These are phyloP conservation scores for Globisporangium radiosum DNA, from an alignment of 352 stramenopile species.

Conservation along the genomic window DNA sequence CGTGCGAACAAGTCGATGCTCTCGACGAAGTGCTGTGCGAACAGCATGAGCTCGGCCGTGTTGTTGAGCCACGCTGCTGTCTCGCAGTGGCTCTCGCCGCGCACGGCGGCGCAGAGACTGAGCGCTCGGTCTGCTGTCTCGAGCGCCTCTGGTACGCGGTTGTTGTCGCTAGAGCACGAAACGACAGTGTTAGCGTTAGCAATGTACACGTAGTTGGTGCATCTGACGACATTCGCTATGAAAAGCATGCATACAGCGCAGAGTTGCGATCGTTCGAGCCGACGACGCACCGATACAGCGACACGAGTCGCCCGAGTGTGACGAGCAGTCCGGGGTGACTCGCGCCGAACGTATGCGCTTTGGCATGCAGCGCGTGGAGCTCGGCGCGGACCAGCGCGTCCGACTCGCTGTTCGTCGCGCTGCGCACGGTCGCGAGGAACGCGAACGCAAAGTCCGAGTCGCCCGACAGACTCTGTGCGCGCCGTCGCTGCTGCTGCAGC, in stretches of 20 bases:
- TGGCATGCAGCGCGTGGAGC: conserved; percentile 47
- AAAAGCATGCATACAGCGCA: too few relatives aligned
- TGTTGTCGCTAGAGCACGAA: conserved; percentile 10
- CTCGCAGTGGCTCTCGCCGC: conserved; percentile 22
- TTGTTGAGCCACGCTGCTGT: conserved; percentile 46
- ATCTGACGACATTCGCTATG: too few relatives aligned
- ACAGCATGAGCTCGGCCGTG: conserved; percentile 31
- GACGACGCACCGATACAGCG: conserved; percentile 26
- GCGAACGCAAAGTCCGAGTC: conserved; percentile 3
- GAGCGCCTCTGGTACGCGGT: conserved; percentile 23
- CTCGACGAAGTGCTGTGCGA: conserved; percentile 20
- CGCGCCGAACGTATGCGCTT: conserved; percentile 30
- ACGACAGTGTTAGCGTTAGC: too few relatives aligned
- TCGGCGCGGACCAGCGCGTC: conserved; percentile 32
- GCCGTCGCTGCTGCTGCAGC: conserved; percentile 13
- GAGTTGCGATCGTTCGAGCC: neutral
- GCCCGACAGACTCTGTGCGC: conserved; percentile 9
- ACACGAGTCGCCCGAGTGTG: conserved; percentile 31
- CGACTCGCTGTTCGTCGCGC: conserved; percentile 17
- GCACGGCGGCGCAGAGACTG: conserved; percentile 31
- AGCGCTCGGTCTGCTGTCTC: conserved; percentile 30
- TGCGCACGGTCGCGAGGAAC: conserved; percentile 2
- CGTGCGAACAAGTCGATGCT: conserved; percentile 29
- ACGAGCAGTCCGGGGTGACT: conserved; percentile 24
- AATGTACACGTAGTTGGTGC: too few relatives aligned